Percentiles rank a stretch among this genome's conserved stretches.
Evolutionary conservation across 495 filamentous ascomycete genomes (phyloP).

Genomic region (Lindgomyces ingoldianus): DNA sequence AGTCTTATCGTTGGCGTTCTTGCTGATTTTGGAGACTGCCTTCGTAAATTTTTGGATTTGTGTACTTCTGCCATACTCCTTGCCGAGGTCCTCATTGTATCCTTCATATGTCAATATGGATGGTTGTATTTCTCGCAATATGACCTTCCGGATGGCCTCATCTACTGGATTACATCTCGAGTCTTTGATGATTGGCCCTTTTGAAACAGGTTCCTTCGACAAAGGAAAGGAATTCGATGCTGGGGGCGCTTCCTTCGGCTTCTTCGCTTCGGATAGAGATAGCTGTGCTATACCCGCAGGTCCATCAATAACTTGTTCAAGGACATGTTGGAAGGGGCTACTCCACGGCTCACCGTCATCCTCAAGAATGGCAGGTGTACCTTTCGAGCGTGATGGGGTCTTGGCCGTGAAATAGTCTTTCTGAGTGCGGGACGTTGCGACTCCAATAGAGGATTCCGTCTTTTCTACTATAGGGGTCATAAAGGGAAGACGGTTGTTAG

Average conservation of each 20-base stretch:
- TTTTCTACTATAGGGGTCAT: constrained; percentile 98
- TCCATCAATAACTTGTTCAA: constrained; percentile 45
- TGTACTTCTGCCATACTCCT: constrained; percentile 59
- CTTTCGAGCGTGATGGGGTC: constrained; percentile 65
- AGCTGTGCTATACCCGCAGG: constrained; percentile 52
- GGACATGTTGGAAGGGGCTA: constrained; percentile 68
- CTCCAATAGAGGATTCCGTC: constrained; percentile 80
- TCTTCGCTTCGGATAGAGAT: constrained; percentile 43
- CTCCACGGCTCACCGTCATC: constrained; percentile 61
- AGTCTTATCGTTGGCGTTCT: constrained; percentile 64
- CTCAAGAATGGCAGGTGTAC: constrained; percentile 46
- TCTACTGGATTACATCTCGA: constrained; percentile 85
- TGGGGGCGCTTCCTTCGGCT: constrained; percentile 12
- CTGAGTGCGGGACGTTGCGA: constrained; percentile 55
- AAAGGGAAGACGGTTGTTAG: constrained; percentile 87
- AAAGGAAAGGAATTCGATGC: constrained; percentile 29
- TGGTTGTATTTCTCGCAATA: constrained; percentile 70
- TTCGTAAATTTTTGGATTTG: constrained; percentile 83
- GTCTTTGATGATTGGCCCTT: constrained; percentile 76
- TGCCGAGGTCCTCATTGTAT: constrained; percentile 66
- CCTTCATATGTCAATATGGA: constrained; percentile 72
- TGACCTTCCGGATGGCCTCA: constrained; percentile 67
- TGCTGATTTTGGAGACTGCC: constrained; percentile 60
- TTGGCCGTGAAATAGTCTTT: constrained; percentile 65
- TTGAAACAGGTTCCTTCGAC: constrained; percentile 40